Conservation (phyloP, 2,329 filamentous ascomycete genomes). For the Hymenoscyphus albidus region DNA sequence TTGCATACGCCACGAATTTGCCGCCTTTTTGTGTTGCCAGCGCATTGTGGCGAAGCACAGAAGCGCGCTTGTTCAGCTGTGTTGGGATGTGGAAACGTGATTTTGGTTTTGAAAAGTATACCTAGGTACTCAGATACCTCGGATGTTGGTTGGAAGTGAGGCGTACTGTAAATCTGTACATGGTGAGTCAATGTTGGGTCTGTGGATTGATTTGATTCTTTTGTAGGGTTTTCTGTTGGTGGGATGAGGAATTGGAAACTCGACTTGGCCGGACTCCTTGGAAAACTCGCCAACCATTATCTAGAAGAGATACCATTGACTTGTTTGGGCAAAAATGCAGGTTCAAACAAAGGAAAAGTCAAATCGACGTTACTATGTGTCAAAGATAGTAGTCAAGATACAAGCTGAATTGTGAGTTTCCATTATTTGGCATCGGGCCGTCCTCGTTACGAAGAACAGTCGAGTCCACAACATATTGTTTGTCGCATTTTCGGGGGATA, state of each 20-base stretch:
- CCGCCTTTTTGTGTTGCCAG: conserved; percentile 19
- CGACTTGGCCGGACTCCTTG: no score
- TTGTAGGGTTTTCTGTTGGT: not conserved
- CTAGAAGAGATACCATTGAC: no score
- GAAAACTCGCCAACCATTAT: no score
- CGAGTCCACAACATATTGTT: conserved; percentile 1
- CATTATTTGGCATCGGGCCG: not conserved
- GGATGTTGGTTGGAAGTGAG: conserved; percentile 6
- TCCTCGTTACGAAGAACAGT: not conserved
- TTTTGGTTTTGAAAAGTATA: conserved; percentile 11
- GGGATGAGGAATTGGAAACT: no score
- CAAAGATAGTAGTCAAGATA: conserved; percentile 9
- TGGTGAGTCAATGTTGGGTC: not conserved
- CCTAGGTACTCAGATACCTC: not conserved
- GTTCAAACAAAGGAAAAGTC: not conserved
- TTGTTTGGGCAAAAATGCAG: not conserved
- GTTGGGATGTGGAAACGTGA: conserved; percentile 21
- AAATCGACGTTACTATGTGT: conserved; percentile 13
- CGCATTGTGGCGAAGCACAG: conserved; percentile 23
- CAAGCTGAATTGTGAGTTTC: conserved; percentile 9
- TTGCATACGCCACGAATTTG: conserved; percentile 29
- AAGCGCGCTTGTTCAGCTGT: conserved; percentile 29
- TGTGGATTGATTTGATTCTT: not conserved
- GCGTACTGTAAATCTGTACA: not conserved
- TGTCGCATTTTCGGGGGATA: not conserved